These are phyloP conservation scores for Chondrus crispus DNA, from an alignment of 23 red algal genomes.

Conservation along the genomic window DNA sequence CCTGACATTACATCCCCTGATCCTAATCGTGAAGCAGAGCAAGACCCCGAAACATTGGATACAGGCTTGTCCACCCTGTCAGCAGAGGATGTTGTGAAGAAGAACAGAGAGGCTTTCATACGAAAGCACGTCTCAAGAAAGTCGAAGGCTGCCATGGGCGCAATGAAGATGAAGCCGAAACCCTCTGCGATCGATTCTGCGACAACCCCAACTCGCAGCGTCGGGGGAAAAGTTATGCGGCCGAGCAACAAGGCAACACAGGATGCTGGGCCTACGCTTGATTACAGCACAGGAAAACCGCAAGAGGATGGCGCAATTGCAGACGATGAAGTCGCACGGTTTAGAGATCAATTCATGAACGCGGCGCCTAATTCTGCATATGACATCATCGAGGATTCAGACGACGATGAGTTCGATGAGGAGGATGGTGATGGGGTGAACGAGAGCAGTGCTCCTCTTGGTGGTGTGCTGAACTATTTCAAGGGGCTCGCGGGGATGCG, in stretches of 20 bases:
- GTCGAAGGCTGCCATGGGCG: neutral
- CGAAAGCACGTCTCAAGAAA: neutral
- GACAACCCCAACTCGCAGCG: neutral
- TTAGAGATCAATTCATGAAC: slow-evolving; percentile 36
- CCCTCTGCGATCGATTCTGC: neutral
- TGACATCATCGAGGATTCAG: slow-evolving; percentile 16
- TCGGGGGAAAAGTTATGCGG: slow-evolving; percentile 24
- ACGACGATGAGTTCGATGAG: neutral
- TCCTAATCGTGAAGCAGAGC: neutral
- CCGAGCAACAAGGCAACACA: slow-evolving; percentile 16
- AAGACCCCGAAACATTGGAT: neutral
- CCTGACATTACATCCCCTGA: neutral
- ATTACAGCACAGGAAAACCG: slow-evolving; percentile 20
- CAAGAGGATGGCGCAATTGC: neutral
- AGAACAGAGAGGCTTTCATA: slow-evolving; percentile 22
- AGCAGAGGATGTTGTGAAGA: neutral
- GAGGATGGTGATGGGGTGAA: neutral
- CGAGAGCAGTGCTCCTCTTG: neutral
- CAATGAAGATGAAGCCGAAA: neutral
- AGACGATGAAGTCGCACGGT: neutral
- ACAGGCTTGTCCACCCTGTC: neutral
- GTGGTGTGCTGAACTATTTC: slow-evolving; percentile 68
- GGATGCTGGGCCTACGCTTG: slow-evolving; percentile 39
- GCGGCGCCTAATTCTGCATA: neutral
- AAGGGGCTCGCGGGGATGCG: slow-evolving; percentile 58